These are phyloP conservation scores for Glarea lozoyensis DNA, from an alignment of 495 filamentous ascomycete genomes.

Conservation along the genomic window DNA sequence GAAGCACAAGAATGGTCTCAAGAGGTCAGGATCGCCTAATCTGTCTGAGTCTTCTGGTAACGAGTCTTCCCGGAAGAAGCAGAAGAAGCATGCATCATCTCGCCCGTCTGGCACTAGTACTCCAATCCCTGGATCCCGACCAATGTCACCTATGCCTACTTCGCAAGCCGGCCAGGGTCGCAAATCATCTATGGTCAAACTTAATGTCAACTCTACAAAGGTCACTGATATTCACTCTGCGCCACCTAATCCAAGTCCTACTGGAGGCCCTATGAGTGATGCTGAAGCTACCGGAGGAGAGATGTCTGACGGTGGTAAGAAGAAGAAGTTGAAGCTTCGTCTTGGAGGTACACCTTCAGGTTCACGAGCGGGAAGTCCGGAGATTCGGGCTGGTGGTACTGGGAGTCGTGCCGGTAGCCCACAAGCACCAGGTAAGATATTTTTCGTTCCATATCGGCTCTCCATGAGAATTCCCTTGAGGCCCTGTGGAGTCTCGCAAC, in stretches of 20 bases:
- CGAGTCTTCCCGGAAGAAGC: slow-evolving; percentile 82
- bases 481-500: too few species aligned
- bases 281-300: slow-evolving; percentile 70
- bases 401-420: slow-evolving; percentile 48
- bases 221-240: slow-evolving; percentile 28
- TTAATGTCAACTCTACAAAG: slow-evolving; percentile 27
- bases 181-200: slow-evolving; percentile 32
- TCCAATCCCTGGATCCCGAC: slow-evolving; percentile 47
- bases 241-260: slow-evolving; percentile 24
- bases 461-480: too few species aligned
- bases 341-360: slow-evolving; percentile 18
- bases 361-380: slow-evolving; percentile 35
- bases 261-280: slow-evolving; percentile 69
- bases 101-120: slow-evolving; percentile 39
- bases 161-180: slow-evolving; percentile 22
- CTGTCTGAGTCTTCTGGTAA: slow-evolving; percentile 83
- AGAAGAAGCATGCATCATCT: slow-evolving; percentile 47
- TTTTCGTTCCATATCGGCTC: too few species aligned
- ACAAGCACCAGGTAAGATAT: slow-evolving; percentile 26
- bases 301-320: slow-evolving; percentile 60
- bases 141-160: slow-evolving; percentile 36
- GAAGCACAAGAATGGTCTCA: slow-evolving; percentile 56
- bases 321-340: slow-evolving; percentile 59
- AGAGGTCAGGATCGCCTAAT: slow-evolving; percentile 79
- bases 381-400: slow-evolving; percentile 21